phyloP scores from a whole-genome alignment of 768 basidiomycete species.

The Suillus hirtellus region DNA sequence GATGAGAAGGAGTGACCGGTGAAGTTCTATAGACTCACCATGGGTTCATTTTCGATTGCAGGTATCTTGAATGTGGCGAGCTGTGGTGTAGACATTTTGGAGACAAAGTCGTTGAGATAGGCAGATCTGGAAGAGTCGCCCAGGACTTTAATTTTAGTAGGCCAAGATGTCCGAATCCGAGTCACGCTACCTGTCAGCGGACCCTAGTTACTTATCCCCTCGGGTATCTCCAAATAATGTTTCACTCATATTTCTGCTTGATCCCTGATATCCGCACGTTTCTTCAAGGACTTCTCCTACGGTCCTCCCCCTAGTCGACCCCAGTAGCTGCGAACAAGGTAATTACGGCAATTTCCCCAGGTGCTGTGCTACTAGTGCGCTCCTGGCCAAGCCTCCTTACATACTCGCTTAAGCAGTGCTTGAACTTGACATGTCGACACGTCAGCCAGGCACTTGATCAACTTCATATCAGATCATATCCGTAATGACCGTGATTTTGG shows the following conservation, averaged over 20 bases:
- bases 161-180: too few species aligned
- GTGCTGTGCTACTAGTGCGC: too few species aligned
- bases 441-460: too few species aligned
- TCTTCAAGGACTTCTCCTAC: too few species aligned
- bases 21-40: conserved; percentile 51
- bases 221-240: neutral
- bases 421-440: too few species aligned
- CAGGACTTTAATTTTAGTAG: neutral
- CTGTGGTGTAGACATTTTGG: conserved; percentile 66
- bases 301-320: too few species aligned
- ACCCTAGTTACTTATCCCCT: neutral
- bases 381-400: neutral
- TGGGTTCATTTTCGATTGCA: conserved; percentile 86
- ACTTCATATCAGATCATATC: too few species aligned
- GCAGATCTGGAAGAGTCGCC: neutral
- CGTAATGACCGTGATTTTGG: neutral
- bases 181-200: neutral
- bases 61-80: conserved; percentile 89
- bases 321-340: neutral
- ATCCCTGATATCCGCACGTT: neutral
- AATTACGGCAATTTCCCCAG: neutral
- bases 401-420: too few species aligned
- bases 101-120: conserved; percentile 15
- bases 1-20: neutral
- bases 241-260: neutral